A percentile compares a stretch with the other conserved stretches of the same genome.
phyloP scores from a whole-genome alignment of 495 filamentous ascomycete species.

The Neurospora sp. region DNA sequence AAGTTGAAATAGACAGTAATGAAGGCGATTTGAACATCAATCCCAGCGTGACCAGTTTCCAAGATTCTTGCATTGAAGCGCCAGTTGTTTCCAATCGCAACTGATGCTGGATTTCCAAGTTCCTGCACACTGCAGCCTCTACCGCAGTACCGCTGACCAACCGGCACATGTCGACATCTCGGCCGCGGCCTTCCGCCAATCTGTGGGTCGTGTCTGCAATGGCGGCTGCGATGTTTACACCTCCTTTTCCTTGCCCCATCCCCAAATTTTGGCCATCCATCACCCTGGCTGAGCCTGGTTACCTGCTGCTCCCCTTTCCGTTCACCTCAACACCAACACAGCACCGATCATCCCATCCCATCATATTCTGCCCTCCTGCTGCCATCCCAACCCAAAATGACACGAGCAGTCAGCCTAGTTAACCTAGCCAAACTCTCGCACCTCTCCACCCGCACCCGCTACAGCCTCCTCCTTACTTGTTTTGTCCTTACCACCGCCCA shows the following conservation, averaged over 20 bases:
- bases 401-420: neutral
- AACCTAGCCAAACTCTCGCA: slow-evolving; percentile 2
- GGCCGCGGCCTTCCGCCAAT: neutral
- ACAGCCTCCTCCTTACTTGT: slow-evolving; percentile 5
- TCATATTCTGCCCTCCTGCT: neutral
- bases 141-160: neutral
- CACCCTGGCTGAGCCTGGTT: neutral
- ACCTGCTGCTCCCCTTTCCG: neutral
- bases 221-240: neutral
- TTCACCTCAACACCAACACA: neutral
- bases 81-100: neutral
- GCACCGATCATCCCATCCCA: neutral
- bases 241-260: neutral
- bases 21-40: neutral
- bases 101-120: neutral
- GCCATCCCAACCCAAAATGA: neutral
- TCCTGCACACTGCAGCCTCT: neutral
- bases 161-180: neutral
- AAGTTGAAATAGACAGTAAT: neutral
- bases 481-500: neutral
- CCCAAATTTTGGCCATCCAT: neutral
- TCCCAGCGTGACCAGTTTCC: neutral
- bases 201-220: neutral
- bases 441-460: slow-evolving; percentile 6
- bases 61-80: neutral